Evolutionary conservation across 768 basidiomycete species (phyloP), one percentile per base, ranked within the genome.

Genomic region (Pulveroboletus sp.): DNA sequence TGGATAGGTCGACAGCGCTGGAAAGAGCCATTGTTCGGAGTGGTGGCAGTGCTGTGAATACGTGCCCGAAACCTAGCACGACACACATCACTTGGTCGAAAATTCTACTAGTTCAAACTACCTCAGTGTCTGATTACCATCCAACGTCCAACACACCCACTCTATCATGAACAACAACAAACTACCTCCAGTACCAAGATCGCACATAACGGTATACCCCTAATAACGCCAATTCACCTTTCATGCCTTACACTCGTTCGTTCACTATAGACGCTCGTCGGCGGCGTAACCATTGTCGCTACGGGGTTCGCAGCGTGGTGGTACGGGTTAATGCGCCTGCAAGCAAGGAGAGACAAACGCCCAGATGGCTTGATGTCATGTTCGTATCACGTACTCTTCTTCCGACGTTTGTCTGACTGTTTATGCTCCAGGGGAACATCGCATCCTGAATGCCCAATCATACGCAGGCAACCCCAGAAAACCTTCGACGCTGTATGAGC

Each of bases 341-440:
- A 64, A 36, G 51, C 60, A 6, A 49, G 52, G 32, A 54, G 44
- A 40, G 62, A 67, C 5, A 46, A 52, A 16, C 45, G 38, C 3
- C n/a, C n/a, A n/a, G n/a, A n/a, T n/a, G n/a, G n/a, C n/a, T n/a
- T n/a, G n/a, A n/a, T n/a, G n/a, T n/a, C n/a, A n/a, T 63, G 63
- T 67, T 16, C 43, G 53, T 51, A 29, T 19, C 37, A 23, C 6
- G 6, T 10, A 7, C 10, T 8, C 21, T 23, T n/a, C 19, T 31
- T 19, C 31, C 33, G 31, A 9, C 38, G 21, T n/a, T 8, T 23
- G 17, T 23, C 6, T 13, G 14, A n/a, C n/a, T 9, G 8, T n/a
- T n/a, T 13, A 34, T 21, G 19, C 24, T 31, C 10, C 36, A 62
- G 66, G 62, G 65, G 58, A 67, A 51, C 47, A 55, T 39, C 66